Base-by-base conservation (phyloP, 2,329 filamentous ascomycete genomes). In the Claviceps sp. region DNA sequence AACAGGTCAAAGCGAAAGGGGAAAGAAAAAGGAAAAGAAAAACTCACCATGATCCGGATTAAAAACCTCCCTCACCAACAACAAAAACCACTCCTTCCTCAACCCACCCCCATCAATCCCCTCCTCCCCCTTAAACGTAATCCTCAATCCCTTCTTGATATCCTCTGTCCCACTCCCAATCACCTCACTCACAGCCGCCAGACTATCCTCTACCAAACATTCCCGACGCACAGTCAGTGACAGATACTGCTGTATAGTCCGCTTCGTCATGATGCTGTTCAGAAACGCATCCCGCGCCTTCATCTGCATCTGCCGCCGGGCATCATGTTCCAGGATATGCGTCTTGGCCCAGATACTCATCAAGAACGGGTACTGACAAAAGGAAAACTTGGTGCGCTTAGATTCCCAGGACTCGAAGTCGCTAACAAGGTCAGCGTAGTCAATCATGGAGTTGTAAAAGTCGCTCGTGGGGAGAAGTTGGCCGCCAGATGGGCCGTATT, bases 301-400 rank as follows among this genome's bases (percentile, higher is more conserved):
- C 56, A 81, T 82, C 61, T 88, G 84, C 89, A 95, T 95, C 66
- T 95, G 88, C 7, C 89, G 79, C 56, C 84, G 81, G 7, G 88
- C 87, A 66, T 96, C 90, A 61, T 94, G 80, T 62, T 95, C 88
- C 60, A 95, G 73, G 47, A 95, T 91, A 57, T 85, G 85, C 54
- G 93, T 95, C 67, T 96, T 96, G 30, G 89, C 85, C 73, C 88
- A 90, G 57, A 96, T 89, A 55, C 88, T 95, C 42, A 96, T 74
- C 58, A 95, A 83, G 61, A 95, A 94, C 0, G 90, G 88, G 61
- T 94, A 95, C 63, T 95, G 88, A 63, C 89, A 95, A 62, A 96
- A 95, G 0, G 86, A 79, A 63, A 95, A 95, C 58, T 82, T 87
- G 20, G 77, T 76, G 50, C 77, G 76, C 57, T 78, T 84, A 4